A percentile compares a stretch with the other conserved stretches of the same genome.
phyloP scores from a whole-genome alignment of 176 grass and related monocot genomes.

The Bonia amplexicaulis region DNA sequence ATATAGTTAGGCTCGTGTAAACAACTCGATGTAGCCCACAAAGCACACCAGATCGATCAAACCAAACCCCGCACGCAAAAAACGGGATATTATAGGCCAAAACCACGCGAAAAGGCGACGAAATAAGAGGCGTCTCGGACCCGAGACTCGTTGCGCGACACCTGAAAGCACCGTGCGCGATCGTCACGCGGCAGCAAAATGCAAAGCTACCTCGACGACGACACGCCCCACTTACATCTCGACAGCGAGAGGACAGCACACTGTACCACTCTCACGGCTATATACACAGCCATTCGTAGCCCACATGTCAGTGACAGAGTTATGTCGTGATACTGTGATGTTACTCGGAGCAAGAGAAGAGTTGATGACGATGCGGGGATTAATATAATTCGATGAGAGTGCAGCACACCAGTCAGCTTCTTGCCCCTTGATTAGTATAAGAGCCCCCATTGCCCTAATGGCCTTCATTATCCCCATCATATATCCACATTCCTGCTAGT shows the following conservation, averaged over 20 bases:
- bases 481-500: constrained; percentile 48
- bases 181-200: constrained; percentile 36
- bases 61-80: background rate
- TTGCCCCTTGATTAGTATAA: constrained; percentile 2
- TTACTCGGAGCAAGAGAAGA: background rate
- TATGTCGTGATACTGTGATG: background rate
- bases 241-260: background rate
- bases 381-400: background rate
- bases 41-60: background rate
- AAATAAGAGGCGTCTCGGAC: constrained; percentile 47
- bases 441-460: constrained; percentile 23
- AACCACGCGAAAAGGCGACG: background rate
- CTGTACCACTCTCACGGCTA: background rate
- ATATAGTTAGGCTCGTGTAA: background rate
- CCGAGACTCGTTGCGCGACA: constrained; percentile 44
- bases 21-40: constrained; percentile 14
- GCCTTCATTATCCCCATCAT: constrained; percentile 34
- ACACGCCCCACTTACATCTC: background rate
- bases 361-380: background rate
- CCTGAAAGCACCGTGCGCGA: constrained; percentile 34
- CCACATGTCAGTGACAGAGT: background rate
- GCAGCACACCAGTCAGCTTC: background rate
- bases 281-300: background rate
- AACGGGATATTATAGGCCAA: background rate
- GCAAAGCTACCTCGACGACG: constrained; percentile 23